phyloP scores from a whole-genome alignment of 1,284 basidiomycete genomes.

The Papiliotrema flavescens region DNA sequence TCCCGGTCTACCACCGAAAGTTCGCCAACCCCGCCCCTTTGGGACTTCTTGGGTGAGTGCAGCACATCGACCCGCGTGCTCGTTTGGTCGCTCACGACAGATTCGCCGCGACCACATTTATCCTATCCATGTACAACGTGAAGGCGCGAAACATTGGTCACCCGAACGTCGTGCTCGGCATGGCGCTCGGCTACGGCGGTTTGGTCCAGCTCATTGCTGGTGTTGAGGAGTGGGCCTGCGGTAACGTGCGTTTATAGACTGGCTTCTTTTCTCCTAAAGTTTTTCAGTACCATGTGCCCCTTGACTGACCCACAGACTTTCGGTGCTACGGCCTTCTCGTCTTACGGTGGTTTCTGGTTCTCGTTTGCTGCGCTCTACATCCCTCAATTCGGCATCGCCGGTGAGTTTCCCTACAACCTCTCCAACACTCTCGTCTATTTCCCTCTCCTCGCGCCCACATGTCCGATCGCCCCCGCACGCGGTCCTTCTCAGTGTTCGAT shows the following conservation, averaged over 20 bases:
- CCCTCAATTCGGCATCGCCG: slow-evolving; percentile 53
- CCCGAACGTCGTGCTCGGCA: slow-evolving; percentile 75
- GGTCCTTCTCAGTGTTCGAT: too few species aligned
- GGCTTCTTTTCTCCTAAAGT: too few species aligned
- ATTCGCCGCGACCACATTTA: slow-evolving; percentile 56
- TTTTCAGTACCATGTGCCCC: too few species aligned
- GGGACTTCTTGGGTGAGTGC: slow-evolving; percentile 47
- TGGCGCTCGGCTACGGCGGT: slow-evolving; percentile 79
- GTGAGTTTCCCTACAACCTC: too few species aligned
- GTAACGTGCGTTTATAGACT: slow-evolving; percentile 46
- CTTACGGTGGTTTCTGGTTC: slow-evolving; percentile 81
- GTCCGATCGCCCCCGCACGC: too few species aligned
- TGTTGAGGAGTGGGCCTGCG: slow-evolving; percentile 65
- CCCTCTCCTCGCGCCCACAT: too few species aligned
- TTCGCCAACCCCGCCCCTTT: slow-evolving; percentile 57
- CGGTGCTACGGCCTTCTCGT: slow-evolving; percentile 66
- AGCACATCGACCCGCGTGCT: too few species aligned
- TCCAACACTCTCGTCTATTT: too few species aligned
- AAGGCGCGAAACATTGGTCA: slow-evolving; percentile 45
- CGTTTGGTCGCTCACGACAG: slow-evolving; percentile 1
- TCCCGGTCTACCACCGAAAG: slow-evolving; percentile 48
- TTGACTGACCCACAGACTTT: slow-evolving; percentile 53
- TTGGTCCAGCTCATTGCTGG: slow-evolving; percentile 63
- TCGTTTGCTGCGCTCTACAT: slow-evolving; percentile 54
- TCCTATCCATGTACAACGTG: slow-evolving; percentile 52